Percentiles rank a stretch among this genome's conserved stretches.
Conservation (phyloP, 768 basidiomycete species). For the Crucibulum laeve region DNA sequence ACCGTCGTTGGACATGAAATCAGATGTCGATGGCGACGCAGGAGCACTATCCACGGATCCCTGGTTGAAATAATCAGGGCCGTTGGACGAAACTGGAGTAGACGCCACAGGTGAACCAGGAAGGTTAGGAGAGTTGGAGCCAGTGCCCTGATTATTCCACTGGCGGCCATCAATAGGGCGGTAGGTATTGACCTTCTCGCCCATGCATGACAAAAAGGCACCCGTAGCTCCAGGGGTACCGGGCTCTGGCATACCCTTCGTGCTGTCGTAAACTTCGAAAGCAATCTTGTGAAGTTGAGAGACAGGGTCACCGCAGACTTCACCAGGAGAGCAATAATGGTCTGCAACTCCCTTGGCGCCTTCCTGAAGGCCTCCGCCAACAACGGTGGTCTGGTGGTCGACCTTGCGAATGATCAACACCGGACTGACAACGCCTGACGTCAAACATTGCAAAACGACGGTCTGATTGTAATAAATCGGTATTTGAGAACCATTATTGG, state of each 20-base stretch:
- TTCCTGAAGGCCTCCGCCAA: constrained; percentile 88
- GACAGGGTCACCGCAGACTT: constrained; percentile 91
- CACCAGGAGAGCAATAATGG: constrained; percentile 77
- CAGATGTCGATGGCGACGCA: constrained; percentile 60
- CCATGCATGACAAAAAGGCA: constrained; percentile 87
- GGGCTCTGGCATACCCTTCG: constrained; percentile 64
- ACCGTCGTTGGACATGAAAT: constrained; percentile 77
- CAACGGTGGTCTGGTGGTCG: constrained; percentile 83
- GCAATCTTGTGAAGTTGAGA: constrained; percentile 96
- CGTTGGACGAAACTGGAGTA: constrained; percentile 42
- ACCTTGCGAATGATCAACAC: constrained; percentile 93
- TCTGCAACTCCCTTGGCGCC: constrained; percentile 83
- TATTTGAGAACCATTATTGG: constrained; percentile 78
- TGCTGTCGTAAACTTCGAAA: constrained; percentile 81
- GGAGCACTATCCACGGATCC: constrained; percentile 59
- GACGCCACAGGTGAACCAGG: constrained; percentile 71
- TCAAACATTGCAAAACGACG: constrained; percentile 90
- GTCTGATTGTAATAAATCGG: constrained; percentile 97
- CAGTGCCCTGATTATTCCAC: constrained; percentile 53
- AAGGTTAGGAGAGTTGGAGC: constrained; percentile 52
- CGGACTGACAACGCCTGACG: constrained; percentile 91
- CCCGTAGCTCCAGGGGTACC: constrained; percentile 78
- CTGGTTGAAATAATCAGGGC: constrained; percentile 64
- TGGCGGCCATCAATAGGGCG: constrained; percentile 78
- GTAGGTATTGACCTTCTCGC: constrained; percentile 90